These are phyloP conservation scores for Eucalyptus pauciflora DNA, from an alignment of 345 rosid species.

Conservation along the genomic window DNA sequence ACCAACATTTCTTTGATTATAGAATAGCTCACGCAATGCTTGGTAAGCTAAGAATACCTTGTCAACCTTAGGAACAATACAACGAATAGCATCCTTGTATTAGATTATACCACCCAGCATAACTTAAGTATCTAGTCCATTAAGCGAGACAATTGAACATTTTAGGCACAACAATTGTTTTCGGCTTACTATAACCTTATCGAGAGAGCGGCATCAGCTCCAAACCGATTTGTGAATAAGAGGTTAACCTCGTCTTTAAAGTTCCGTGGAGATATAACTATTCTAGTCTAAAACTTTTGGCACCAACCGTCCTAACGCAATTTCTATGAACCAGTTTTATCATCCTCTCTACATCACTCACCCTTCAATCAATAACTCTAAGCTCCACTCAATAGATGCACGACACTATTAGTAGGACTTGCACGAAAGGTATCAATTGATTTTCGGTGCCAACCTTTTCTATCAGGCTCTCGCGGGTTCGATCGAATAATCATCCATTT, in stretches of 20 bases:
- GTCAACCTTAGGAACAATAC: neutral
- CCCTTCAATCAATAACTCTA: neutral
- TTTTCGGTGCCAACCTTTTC: neutral
- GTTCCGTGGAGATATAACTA: neutral
- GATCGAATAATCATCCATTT: neutral
- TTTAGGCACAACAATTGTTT: too few species aligned
- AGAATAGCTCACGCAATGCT: neutral
- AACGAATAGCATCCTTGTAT: neutral
- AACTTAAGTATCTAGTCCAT: neutral
- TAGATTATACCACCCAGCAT: neutral
- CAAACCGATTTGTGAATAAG: fast-evolving
- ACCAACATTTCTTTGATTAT: neutral
- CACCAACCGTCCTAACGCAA: fast-evolving
- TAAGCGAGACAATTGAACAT: neutral
- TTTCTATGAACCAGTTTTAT: too few species aligned
- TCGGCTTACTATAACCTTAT: neutral
- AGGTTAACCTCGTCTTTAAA: too few species aligned
- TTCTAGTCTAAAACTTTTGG: too few species aligned
- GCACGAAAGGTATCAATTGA: neutral
- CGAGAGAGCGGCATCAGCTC: fast-evolving
- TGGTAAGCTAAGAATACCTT: neutral
- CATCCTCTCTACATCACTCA: neutral
- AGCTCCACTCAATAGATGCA: neutral
- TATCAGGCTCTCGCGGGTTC: neutral
- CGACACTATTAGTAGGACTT: neutral